These are phyloP conservation scores for Colletotrichum nymphaeae DNA, from an alignment of 2,329 filamentous ascomycete genomes.

Conservation along the genomic window DNA sequence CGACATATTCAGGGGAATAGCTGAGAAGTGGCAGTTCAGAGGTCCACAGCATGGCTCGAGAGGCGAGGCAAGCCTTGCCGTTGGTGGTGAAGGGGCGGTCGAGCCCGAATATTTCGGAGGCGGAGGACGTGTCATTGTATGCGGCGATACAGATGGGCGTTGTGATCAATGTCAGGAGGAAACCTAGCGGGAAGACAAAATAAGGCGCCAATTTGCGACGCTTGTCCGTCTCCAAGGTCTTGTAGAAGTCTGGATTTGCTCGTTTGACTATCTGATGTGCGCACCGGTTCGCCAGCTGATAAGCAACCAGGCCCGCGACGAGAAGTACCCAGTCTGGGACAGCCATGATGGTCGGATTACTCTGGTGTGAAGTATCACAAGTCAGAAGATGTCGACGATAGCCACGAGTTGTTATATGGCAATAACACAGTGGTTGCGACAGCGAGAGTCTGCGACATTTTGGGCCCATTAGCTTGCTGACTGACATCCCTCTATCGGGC, in stretches of 20 bases:
- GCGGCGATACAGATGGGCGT: slow-evolving; percentile 23
- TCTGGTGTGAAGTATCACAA: background rate
- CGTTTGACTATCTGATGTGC: background rate
- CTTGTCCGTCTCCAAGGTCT: background rate
- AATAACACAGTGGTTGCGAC: background rate
- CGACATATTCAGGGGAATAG: slow-evolving; percentile 26
- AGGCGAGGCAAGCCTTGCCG: slow-evolving; percentile 28
- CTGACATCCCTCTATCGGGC: background rate
- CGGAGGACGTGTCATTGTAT: slow-evolving; percentile 5
- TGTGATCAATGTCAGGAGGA: slow-evolving; percentile 17
- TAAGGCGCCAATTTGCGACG: slow-evolving; percentile 13
- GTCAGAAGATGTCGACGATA: fast-evolving
- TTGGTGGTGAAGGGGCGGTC: background rate
- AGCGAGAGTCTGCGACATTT: background rate
- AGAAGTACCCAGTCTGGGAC: background rate
- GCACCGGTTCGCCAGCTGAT: background rate
- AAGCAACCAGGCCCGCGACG: background rate
- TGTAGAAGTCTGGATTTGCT: slow-evolving; percentile 6
- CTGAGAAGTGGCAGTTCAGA: slow-evolving; percentile 34
- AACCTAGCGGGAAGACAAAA: slow-evolving; percentile 33
- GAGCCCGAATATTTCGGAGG: background rate
- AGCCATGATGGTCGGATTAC: background rate
- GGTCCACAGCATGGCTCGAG: slow-evolving; percentile 30
- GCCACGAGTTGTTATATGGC: background rate
- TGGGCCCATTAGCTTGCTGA: background rate